Base-by-base conservation (phyloP, 192 early-diverging fungal genomes). In the Gaertneriomyces semiglobifer region DNA sequence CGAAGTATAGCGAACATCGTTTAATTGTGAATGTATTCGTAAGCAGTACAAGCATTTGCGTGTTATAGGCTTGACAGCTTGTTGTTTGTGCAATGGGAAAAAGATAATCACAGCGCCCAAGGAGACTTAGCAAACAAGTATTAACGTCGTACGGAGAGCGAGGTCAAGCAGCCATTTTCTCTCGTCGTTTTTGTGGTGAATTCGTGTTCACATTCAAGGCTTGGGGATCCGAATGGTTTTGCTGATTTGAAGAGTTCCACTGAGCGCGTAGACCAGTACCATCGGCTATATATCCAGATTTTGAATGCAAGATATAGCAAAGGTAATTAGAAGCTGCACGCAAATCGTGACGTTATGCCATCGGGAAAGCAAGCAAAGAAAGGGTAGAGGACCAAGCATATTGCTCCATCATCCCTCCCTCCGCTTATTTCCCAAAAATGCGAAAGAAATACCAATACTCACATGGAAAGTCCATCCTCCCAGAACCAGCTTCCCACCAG, bases 211-310 rank as follows among this genome's bases (percentile, higher is more conserved):
- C 25, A 33, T 33, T 33, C 25, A 33, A 8, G 78, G 83, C 73
- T 92, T 92, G 18, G 90, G 90, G 45, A 92, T 90, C 42, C 84
- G 80, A 58, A 92, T 55, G 1, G 79, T 85, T 39, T 86, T 85
- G 78, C 88, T 91, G 63, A 94, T 88, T 90, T 90, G 89, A 4
- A 88, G 70, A 4, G 90, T 86, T 14, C 93, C 93, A 65, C 86
- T 89, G 33, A 93, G 44, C 6, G 76, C 91, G 73, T 85, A 94
- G 69, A 92, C 72, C 25, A 86, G 71, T 6, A 88, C 88, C 41
- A 93, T 71, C n/a, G 91, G 90, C 69, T 71, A 44, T 42, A 39
- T 42, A 60, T 10, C 25, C n/a, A n/a, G n/a, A n/a, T n/a, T n/a
- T n/a, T n/a, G 25, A 33, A 33, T 33, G 25, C 2, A 60, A 18